Percentiles rank a stretch among this genome's conserved stretches.
Conservation (phyloP, 495 filamentous ascomycete species). For the Talaromyces ruber region DNA sequence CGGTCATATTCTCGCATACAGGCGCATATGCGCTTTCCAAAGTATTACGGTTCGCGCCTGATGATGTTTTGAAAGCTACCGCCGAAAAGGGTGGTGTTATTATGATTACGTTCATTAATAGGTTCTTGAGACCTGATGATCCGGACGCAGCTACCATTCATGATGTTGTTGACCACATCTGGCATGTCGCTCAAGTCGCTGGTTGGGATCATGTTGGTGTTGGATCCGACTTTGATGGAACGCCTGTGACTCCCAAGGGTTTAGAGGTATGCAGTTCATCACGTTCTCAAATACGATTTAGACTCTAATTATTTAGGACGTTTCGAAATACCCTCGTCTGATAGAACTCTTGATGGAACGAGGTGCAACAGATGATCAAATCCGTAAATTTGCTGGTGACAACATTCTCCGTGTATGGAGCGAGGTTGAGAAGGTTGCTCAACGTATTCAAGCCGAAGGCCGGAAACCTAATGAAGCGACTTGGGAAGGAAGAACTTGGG, state of each 20-base stretch:
- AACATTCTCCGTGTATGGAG: constrained; percentile 61
- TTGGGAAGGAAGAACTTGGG: constrained; percentile 3
- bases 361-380: constrained; percentile 52
- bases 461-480: background rate
- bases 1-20: constrained; percentile 68
- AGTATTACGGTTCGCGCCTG: constrained; percentile 64
- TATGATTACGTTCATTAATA: constrained; percentile 68
- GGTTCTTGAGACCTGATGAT: constrained; percentile 51
- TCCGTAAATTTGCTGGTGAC: constrained; percentile 47
- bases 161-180: constrained; percentile 61
- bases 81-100: constrained; percentile 54
- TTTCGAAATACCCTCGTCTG: constrained; percentile 64
- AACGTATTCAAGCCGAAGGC: constrained; percentile 32
- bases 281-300: background rate
- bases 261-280: constrained; percentile 16
- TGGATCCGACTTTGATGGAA: constrained; percentile 69
- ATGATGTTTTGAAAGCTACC: constrained; percentile 57
- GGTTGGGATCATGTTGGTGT: constrained; percentile 70
- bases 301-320: constrained; percentile 32
- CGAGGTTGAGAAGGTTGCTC: constrained; percentile 47
- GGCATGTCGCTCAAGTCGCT: constrained; percentile 58
- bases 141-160: constrained; percentile 51
- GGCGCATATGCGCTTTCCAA: constrained; percentile 58
- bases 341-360: constrained; percentile 55
- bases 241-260: constrained; percentile 18